phyloP scores from a whole-genome alignment of 2,329 filamentous ascomycete genomes.

The Phyllosticta paracitricarpa region DNA sequence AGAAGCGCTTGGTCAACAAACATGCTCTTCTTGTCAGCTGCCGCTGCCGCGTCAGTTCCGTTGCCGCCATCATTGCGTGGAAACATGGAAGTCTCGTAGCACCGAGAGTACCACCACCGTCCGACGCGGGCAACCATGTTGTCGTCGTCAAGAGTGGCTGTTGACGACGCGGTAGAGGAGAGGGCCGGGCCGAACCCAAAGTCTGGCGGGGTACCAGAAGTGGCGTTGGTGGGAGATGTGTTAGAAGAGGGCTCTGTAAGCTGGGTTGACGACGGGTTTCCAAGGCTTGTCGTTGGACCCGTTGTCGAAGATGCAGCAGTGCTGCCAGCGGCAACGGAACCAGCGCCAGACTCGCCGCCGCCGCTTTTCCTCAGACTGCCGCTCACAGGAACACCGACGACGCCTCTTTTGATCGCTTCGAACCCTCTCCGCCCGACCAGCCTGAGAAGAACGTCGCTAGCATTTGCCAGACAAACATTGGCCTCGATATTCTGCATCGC shows the following conservation, averaged over 20 bases:
- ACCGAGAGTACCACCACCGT: constrained; percentile 91
- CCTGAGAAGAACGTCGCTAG: constrained; percentile 44
- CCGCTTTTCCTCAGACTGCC: constrained; percentile 32
- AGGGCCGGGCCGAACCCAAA: constrained; percentile 55
- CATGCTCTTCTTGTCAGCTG: constrained; percentile 17
- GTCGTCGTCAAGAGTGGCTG: constrained; percentile 51
- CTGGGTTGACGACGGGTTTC: not conserved
- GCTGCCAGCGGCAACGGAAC: not conserved
- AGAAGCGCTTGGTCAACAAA: constrained; percentile 70
- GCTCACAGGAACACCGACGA: constrained; percentile 66
- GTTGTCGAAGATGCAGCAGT: not conserved
- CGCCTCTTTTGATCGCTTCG: constrained; percentile 61
- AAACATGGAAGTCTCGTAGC: constrained; percentile 57
- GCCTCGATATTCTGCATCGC: constrained; percentile 52
- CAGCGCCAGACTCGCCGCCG: not conserved
- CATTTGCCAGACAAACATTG: constrained; percentile 48
- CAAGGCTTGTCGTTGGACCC: not conserved
- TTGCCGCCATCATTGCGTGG: constrained; percentile 36
- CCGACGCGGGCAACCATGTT: constrained; percentile 85
- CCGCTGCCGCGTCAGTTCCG: constrained; percentile 17
- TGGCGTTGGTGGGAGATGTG: not conserved
- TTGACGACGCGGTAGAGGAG: not conserved
- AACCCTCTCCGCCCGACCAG: constrained; percentile 62
- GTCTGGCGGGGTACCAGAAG: not conserved
- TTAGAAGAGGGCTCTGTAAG: not conserved